Evolutionary conservation across 169 alveolate genomes (phyloP), one percentile per base, ranked within the genome.

Genomic region (Cryptosporidium muris): DNA sequence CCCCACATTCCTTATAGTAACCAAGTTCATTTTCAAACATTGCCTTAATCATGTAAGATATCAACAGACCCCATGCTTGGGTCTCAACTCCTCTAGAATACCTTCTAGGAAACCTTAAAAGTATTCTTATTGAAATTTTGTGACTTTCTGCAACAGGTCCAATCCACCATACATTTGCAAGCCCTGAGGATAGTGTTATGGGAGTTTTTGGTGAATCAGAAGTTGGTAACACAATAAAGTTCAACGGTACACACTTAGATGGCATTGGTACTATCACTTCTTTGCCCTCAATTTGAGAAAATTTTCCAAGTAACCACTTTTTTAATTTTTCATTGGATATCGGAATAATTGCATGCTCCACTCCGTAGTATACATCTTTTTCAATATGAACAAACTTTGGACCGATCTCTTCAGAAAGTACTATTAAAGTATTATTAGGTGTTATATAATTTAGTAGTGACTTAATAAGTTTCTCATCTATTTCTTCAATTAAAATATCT

Each of bases 71-170:
- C 85, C 85, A 74, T 45, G 60, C 58, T 74, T 74, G 85, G 42
- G 85, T 74, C 60, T 74, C 68, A 4, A 74, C 45, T 40, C 85
- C 85, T 58, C 49, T 74, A 58, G 40, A 11, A 58, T 74, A 74
- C 43, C 85, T 74, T 51, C 85, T 74, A 14, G 85, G 85, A 74
- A 38, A 74, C 45, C 60, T 74, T 4, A 74, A 37, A 43, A 74
- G 67, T 43, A 74, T 42, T 14, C 36, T 74, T 40, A 74, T 74
- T 74, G 63, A 58, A 6, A 74, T 49, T 58, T 48, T 56, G 12
- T 74, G 66, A 37, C 62, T 74, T 54, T 45, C 48, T 54, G 36
- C 60, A 4, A 38, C 45, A 34, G 67, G 67, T 42, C 67, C 62
- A 54, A 58, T 25, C 85, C 85, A 74, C 85, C 85, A 74, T 9